Percentiles rank a stretch among this genome's conserved stretches.
phyloP scores from a whole-genome alignment of 208 protist genomes.

The Trypanosoma mega region DNA sequence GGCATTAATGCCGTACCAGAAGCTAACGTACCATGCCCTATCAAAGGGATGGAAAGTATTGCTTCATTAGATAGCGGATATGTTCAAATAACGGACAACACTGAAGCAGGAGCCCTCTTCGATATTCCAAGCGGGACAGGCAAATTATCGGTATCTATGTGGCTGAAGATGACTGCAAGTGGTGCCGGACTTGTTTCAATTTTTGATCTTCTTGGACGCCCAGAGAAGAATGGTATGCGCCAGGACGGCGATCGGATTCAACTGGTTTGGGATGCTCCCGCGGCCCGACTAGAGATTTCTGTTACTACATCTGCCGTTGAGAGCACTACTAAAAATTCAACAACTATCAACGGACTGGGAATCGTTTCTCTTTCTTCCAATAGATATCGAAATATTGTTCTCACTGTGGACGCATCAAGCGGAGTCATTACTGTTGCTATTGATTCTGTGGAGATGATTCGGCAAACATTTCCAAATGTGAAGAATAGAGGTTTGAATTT shows the following conservation, averaged over 20 bases:
- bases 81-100: not conserved
- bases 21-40: conserved; percentile 5
- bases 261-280: not conserved
- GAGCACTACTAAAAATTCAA: no score
- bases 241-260: conserved; percentile 14
- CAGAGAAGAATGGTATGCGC: not conserved
- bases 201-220: conserved; percentile 12
- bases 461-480: not conserved
- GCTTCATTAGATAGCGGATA: not conserved
- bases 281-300: not conserved
- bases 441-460: conserved; percentile 11
- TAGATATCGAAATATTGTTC: conserved; percentile 4
- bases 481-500: not conserved
- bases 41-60: conserved; percentile 3
- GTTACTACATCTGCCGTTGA: not conserved
- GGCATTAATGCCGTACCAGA: conserved; percentile 7
- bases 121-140: not conserved
- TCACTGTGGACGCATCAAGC: conserved; percentile 11
- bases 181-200: not conserved
- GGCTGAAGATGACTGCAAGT: conserved; percentile 2
- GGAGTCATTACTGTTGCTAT: conserved; percentile 3
- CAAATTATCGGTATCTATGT: conserved; percentile 13
- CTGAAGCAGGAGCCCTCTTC: conserved; percentile 8
- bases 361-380: conserved; percentile 9
- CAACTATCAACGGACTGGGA: not conserved